Base-by-base conservation (phyloP, 176 grass and related monocot genomes). In the Typha latifolia region DNA sequence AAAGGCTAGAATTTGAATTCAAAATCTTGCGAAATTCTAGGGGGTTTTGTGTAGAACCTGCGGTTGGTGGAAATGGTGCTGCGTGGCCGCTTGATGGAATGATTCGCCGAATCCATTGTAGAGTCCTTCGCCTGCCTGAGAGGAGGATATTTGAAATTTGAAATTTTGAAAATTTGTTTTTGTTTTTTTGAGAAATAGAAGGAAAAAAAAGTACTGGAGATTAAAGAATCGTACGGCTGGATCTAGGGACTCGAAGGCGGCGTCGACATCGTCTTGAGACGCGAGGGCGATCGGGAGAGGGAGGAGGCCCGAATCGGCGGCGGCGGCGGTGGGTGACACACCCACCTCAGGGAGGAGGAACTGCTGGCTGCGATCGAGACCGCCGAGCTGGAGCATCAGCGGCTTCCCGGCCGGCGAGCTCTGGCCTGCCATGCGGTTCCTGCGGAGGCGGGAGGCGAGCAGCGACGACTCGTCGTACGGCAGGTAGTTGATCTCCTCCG, bases 241-340 rank as follows among this genome's bases (percentile, higher is more conserved):
- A 72, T 90, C 85, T 61, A 80, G 79, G 11, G 89, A 93, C 78
- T 82, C 85, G 83, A 90, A 93, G 14, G 75, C 68, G n/a, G 82
- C 78, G 15, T 91, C 89, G 34, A 92, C 75, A 47, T 89, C 71
- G 20, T 15, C 29, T 8, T 37, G 34, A 37, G 24, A 27, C 78
- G 15, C 51, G 77, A 43, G 84, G 78, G 13, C 67, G 49, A 49
- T 67, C 63, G 66, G 29, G 15, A 63, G 63, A 32, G 66, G 27
- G 15, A 66, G 50, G 12, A 76, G 64, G 12, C 50, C 82, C 32
- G 49, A 80, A 2, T 72, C 64, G 31, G 13, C 66, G 8, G 49
- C 61, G 10, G 69, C 72, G 49, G 18, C n/a, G n/a, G n/a, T 43
- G 4, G 81, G 19, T 12, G 62, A 75, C 49, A 74, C 48, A 0